These are phyloP conservation scores for Ogataea sp. DNA, from an alignment of 805 yeast genomes.

Conservation along the genomic window DNA sequence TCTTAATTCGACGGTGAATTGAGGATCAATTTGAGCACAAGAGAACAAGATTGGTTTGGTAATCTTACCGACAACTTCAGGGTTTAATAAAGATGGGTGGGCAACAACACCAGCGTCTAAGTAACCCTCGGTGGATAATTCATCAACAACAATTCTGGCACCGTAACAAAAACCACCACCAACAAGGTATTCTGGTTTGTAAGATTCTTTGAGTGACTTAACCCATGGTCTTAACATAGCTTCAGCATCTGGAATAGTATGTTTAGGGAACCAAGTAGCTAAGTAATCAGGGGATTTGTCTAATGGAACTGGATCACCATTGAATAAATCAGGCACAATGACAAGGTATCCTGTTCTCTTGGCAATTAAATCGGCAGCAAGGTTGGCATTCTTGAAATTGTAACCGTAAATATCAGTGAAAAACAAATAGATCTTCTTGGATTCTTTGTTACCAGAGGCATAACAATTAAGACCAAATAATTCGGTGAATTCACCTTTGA, in stretches of 20 bases:
- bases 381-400: conserved; percentile 43
- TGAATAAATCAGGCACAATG: conserved; percentile 67
- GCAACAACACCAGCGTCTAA: conserved; percentile 62
- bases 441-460: conserved; percentile 37
- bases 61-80: conserved; percentile 57
- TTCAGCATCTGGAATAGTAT: conserved; percentile 32
- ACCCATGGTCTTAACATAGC: conserved; percentile 44
- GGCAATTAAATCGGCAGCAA: conserved; percentile 64
- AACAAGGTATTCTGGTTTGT: conserved; percentile 40
- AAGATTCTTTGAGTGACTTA: conserved; percentile 32
- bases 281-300: conserved; percentile 15
- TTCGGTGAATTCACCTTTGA: conserved; percentile 34
- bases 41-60: conserved; percentile 57
- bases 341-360: conserved; percentile 50
- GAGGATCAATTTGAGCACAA: conserved; percentile 64
- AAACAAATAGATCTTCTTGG: conserved; percentile 49
- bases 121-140: conserved; percentile 29
- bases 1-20: conserved; percentile 61
- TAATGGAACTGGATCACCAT: conserved; percentile 40
- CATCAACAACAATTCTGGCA: conserved; percentile 58
- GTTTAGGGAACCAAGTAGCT: conserved; percentile 36
- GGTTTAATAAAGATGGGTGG: conserved; percentile 71
- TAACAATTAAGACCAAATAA: conserved; percentile 39
- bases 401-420: conserved; percentile 67
- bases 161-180: conserved; percentile 82